A percentile compares a stretch with the other conserved stretches of the same genome.
Evolutionary conservation across 129 eudicot genomes (phyloP).

Genomic region (Chrysanthemum seticuspe): DNA sequence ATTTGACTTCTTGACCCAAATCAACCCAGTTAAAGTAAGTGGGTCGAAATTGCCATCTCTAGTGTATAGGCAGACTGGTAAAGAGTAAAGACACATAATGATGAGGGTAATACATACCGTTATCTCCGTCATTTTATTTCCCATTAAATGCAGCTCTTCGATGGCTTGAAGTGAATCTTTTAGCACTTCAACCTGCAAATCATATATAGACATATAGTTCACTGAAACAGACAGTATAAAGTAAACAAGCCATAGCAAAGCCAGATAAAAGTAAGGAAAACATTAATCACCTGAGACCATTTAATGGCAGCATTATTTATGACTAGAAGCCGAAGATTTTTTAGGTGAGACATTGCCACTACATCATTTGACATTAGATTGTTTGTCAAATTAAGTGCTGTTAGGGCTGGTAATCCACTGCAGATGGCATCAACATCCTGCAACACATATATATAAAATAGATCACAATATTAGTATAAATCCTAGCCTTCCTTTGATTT

Average conservation of each 20-base stretch:
- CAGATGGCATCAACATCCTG: constrained; percentile 84
- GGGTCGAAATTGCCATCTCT: not conserved
- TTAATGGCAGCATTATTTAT: constrained; percentile 68
- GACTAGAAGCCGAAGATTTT: constrained; percentile 66
- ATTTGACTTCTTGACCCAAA: not conserved
- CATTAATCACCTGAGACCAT: constrained; percentile 66
- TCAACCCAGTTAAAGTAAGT: too few species aligned
- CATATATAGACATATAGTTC: constrained; percentile 9
- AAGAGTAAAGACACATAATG: constrained; percentile 10
- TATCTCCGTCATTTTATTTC: constrained; percentile 62
- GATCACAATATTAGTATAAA: constrained; percentile 1
- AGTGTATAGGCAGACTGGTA: not conserved
- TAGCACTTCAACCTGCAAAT: constrained; percentile 72
- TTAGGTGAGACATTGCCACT: constrained; percentile 45
- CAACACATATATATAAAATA: constrained; percentile 18
- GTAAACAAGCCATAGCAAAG: not conserved
- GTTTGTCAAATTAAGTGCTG: constrained; percentile 66
- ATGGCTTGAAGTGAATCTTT: constrained; percentile 60
- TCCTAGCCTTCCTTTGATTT: constrained; percentile 10
- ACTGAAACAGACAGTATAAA: not conserved
- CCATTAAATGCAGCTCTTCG: constrained; percentile 94
- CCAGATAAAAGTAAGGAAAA: constrained; percentile 16
- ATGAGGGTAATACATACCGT: constrained; percentile 45
- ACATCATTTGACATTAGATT: constrained; percentile 57
- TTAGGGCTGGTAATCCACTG: constrained; percentile 63